A percentile compares a stretch with the other conserved stretches of the same genome.
Conservation (phyloP, 2,329 filamentous ascomycete species). For the Pleomassaria siparia region DNA sequence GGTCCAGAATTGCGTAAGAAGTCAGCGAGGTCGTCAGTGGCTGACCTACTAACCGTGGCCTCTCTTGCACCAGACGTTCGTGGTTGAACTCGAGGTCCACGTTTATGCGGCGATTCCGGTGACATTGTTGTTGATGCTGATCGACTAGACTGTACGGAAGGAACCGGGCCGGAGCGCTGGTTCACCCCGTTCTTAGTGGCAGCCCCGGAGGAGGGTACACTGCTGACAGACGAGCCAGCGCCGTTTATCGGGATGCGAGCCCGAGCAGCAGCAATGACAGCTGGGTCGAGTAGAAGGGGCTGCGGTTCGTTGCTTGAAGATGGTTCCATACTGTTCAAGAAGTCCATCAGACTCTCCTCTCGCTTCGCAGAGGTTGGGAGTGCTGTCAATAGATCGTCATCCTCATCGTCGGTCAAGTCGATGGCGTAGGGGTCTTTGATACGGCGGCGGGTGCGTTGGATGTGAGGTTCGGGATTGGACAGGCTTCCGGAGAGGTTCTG, state of each 20-base stretch:
- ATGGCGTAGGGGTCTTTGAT: slow-evolving; percentile 93
- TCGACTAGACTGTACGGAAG: not conserved
- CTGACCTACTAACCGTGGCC: slow-evolving; percentile 21
- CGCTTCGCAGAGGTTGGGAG: slow-evolving; percentile 43
- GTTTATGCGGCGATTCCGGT: slow-evolving; percentile 24
- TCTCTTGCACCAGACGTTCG: slow-evolving; percentile 28
- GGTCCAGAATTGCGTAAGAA: slow-evolving; percentile 47
- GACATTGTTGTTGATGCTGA: slow-evolving; percentile 18
- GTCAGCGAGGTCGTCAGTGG: slow-evolving; percentile 47
- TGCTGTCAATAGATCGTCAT: slow-evolving; percentile 55
- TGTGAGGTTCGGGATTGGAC: slow-evolving; percentile 51
- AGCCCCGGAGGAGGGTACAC: slow-evolving; percentile 14
- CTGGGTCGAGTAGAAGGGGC: slow-evolving; percentile 35
- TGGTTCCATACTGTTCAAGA: slow-evolving; percentile 69
- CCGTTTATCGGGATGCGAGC: slow-evolving; percentile 23
- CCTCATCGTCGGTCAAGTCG: slow-evolving; percentile 56
- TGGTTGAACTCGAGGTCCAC: slow-evolving; percentile 30
- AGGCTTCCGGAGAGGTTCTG: slow-evolving; percentile 38
- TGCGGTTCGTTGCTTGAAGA: slow-evolving; percentile 45
- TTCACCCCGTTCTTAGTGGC: slow-evolving; percentile 15
- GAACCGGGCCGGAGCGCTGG: slow-evolving; percentile 7
- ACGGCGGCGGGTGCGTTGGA: slow-evolving; percentile 73
- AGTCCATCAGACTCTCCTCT: slow-evolving; percentile 69
- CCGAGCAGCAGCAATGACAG: slow-evolving; percentile 36
- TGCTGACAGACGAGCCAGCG: not conserved